phyloP scores from a whole-genome alignment of 345 rosid genomes.

The Hypericum androsaemum region DNA sequence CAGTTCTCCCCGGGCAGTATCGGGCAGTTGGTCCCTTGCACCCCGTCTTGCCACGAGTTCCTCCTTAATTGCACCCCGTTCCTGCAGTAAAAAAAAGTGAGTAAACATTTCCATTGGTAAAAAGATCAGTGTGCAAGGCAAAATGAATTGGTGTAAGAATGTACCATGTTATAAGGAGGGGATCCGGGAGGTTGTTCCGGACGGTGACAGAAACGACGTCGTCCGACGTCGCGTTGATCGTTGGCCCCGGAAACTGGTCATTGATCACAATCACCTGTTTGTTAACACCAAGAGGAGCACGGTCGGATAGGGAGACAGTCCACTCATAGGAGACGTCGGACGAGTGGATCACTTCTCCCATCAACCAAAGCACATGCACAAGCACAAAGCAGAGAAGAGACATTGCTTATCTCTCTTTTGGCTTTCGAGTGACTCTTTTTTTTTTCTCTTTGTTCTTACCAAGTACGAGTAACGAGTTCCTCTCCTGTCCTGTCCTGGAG shows the following conservation, averaged over 20 bases:
- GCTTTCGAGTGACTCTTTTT: too few species aligned
- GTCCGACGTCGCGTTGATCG: constrained; percentile 24
- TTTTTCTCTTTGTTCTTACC: too few species aligned
- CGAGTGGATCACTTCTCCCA: not conserved
- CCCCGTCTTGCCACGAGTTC: constrained; percentile 40
- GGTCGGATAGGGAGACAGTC: constrained; percentile 37
- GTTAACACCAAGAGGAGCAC: constrained; percentile 33
- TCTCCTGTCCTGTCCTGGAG: too few species aligned
- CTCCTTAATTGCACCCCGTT: constrained; percentile 29
- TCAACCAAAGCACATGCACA: too few species aligned
- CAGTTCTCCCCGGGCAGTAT: constrained; percentile 19
- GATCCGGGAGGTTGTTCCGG: constrained; percentile 20
- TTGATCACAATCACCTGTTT: constrained; percentile 35
- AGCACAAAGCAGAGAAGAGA: too few species aligned
- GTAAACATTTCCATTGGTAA: too few species aligned
- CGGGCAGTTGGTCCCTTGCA: constrained; percentile 32
- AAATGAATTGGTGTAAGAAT: too few species aligned
- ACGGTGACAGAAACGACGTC: constrained; percentile 19
- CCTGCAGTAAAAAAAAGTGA: constrained; percentile 7
- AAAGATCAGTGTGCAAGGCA: too few species aligned
- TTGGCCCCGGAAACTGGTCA: constrained; percentile 26
- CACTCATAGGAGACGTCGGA: constrained; percentile 27
- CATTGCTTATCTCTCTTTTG: too few species aligned
- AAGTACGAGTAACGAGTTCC: too few species aligned
- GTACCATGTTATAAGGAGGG: constrained; percentile 31